phyloP scores from a whole-genome alignment of 768 basidiomycete species.

The Mycena galopus region DNA sequence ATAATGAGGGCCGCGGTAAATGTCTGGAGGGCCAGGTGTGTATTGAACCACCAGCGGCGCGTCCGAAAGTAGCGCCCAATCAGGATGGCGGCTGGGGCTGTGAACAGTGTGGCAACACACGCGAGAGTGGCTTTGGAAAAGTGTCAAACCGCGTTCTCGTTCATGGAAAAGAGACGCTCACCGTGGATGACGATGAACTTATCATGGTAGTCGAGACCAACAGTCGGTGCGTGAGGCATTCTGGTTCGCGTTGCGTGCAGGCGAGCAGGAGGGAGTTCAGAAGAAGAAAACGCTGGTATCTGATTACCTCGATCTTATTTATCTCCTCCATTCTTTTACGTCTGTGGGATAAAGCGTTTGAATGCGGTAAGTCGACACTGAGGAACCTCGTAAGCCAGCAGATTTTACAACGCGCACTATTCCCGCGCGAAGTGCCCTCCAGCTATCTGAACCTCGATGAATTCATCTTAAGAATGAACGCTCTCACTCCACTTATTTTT shows the following conservation, averaged over 20 bases:
- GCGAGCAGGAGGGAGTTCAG: background rate
- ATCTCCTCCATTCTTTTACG: background rate
- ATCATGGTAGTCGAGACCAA: constrained; percentile 32
- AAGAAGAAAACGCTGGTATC: constrained; percentile 1
- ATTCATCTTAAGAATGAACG: no score
- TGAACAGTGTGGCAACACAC: constrained; percentile 29
- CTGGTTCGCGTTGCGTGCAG: background rate
- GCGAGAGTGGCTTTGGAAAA: constrained; percentile 28
- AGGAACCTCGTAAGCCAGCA: no score
- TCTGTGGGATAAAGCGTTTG: constrained; percentile 15
- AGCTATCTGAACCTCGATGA: no score
- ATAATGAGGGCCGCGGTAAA: constrained; percentile 31
- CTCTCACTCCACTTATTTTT: no score
- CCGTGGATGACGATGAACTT: constrained; percentile 34
- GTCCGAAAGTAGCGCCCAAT: constrained; percentile 36
- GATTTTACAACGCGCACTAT: no score
- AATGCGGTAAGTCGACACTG: constrained; percentile 1
- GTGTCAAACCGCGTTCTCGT: background rate
- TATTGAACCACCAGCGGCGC: constrained; percentile 36
- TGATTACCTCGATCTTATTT: background rate
- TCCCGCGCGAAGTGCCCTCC: no score
- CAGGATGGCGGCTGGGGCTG: constrained; percentile 34
- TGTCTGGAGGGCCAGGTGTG: constrained; percentile 30
- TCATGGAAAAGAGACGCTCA: background rate
- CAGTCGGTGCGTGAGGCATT: background rate